phyloP scores from a whole-genome alignment of 164 flowering plant species.

The Chimonanthus praecox region DNA sequence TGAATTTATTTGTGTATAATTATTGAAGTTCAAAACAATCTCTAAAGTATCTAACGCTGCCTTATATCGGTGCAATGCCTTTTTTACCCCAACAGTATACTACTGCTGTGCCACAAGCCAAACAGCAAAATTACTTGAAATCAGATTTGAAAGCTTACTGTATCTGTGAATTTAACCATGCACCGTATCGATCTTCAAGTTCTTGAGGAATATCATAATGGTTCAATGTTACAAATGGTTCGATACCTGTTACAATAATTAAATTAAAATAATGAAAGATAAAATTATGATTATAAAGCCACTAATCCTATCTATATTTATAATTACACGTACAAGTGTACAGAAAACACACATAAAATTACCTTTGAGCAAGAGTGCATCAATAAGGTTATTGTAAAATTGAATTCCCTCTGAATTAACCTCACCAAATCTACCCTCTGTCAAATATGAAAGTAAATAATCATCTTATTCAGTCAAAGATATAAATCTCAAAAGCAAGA shows the following conservation, averaged over 20 bases:
- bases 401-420: constrained; percentile 39
- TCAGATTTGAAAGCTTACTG: not conserved
- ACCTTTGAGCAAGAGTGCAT: constrained; percentile 35
- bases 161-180: constrained; percentile 12
- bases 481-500: not conserved
- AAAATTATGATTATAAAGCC: not conserved
- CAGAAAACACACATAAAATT: not conserved
- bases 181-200: constrained; percentile 11
- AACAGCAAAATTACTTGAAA: no score
- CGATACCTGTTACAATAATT: constrained; percentile 1
- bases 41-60: no score
- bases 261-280: not conserved
- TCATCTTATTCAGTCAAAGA: not conserved
- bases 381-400: constrained; percentile 44
- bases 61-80: no score
- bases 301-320: not conserved
- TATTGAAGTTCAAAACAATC: no score
- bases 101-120: no score
- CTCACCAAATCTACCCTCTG: constrained; percentile 42
- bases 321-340: not conserved
- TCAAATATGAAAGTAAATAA: not conserved
- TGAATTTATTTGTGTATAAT: no score
- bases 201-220: constrained; percentile 19
- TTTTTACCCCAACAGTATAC: no score
- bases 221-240: constrained; percentile 15